Conservation (phyloP, 768 basidiomycete species). For the Clavaria fumosa region DNA sequence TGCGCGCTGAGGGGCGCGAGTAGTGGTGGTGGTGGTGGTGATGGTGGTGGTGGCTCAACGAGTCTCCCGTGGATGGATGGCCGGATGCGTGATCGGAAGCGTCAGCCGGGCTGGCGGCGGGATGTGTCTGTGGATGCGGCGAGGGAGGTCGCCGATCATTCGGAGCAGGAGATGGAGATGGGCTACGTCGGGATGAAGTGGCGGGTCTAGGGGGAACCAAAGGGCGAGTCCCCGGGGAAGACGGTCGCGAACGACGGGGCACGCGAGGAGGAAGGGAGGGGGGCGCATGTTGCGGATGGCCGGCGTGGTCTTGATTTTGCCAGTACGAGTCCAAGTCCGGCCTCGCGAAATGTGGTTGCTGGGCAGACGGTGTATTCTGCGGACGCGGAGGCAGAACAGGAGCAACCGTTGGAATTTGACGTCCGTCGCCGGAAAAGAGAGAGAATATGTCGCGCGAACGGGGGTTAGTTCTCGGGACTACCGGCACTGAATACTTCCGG, state of each 20-base stretch:
- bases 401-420: slow-evolving; percentile 14
- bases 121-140: slow-evolving; percentile 12
- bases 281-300: slow-evolving; percentile 14
- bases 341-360: slow-evolving; percentile 28
- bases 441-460: slow-evolving; percentile 35
- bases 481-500: slow-evolving; percentile 50
- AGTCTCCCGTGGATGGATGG: background rate
- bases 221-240: slow-evolving; percentile 10
- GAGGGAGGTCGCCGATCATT: slow-evolving; percentile 9
- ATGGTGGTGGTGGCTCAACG: slow-evolving; percentile 9
- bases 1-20: too few species aligned
- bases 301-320: slow-evolving; percentile 17
- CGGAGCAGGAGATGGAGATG: slow-evolving; percentile 10
- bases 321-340: slow-evolving; percentile 39
- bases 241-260: slow-evolving; percentile 9
- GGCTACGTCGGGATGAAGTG: slow-evolving; percentile 9
- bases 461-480: slow-evolving; percentile 21
- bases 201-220: slow-evolving; percentile 7
- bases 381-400: slow-evolving; percentile 22
- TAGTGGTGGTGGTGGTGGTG: slow-evolving; percentile 4
- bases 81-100: slow-evolving; percentile 12
- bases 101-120: too few species aligned
- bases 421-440: slow-evolving; percentile 22
- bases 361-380: slow-evolving; percentile 16
- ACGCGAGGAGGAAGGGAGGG: slow-evolving; percentile 13